phyloP scores from a whole-genome alignment of 495 filamentous ascomycete genomes.

The Lasiosphaeriaceae sp. region DNA sequence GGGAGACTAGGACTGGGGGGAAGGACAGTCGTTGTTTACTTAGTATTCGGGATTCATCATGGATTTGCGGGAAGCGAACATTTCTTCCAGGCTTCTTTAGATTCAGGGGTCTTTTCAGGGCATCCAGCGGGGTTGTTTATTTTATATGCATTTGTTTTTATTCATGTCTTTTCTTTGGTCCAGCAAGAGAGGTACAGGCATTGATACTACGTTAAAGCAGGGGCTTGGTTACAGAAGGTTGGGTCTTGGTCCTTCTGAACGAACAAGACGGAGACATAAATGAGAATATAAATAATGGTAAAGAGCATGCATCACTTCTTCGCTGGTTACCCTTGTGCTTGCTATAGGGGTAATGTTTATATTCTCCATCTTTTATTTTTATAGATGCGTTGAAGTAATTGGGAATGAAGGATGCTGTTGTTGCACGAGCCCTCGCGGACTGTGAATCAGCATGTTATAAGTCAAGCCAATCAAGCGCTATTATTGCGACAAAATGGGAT shows the following conservation, averaged over 20 bases:
- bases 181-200: not conserved
- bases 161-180: not conserved
- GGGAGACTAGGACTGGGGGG: not conserved
- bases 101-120: not conserved
- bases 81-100: not conserved
- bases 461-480: too few species aligned
- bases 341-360: too few species aligned
- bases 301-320: too few species aligned
- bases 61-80: not conserved
- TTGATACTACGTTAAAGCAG: not conserved
- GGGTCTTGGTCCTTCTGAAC: not conserved
- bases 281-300: too few species aligned
- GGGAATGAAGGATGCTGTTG: too few species aligned
- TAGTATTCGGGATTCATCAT: not conserved
- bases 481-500: too few species aligned
- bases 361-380: too few species aligned
- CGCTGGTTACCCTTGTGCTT: too few species aligned
- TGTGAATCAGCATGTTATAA: too few species aligned
- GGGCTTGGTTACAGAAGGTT: not conserved
- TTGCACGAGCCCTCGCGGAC: too few species aligned
- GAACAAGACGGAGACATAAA: not conserved
- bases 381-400: too few species aligned
- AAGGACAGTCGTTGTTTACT: not conserved
- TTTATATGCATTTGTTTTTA: not conserved
- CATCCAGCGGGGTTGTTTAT: not conserved